phyloP scores from a whole-genome alignment of 192 early-diverging fungal species.

The Rhizophagus clarus region DNA sequence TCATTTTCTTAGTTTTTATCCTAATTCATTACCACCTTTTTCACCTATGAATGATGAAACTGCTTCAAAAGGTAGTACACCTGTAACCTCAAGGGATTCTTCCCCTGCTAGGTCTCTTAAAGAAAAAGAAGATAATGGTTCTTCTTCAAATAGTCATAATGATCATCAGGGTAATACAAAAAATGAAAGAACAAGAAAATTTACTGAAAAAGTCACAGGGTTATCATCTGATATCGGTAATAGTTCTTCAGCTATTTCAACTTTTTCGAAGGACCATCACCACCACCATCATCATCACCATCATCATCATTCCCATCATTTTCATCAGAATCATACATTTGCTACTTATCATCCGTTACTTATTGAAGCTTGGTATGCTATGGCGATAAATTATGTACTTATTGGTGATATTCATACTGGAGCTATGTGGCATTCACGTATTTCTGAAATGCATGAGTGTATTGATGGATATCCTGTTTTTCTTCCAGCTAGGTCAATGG shows the following conservation, averaged over 20 bases:
- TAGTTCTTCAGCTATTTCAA: neutral
- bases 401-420: constrained; percentile 17
- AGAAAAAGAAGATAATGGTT: neutral
- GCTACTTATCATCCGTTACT: constrained; percentile 27
- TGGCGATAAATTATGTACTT: constrained; percentile 22
- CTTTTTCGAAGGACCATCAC: neutral
- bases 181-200: neutral
- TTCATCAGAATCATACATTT: constrained; percentile 15
- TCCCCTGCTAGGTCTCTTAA: constrained; percentile 13
- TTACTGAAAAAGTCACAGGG: neutral
- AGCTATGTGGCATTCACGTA: constrained; percentile 25
- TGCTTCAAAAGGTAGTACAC: constrained; percentile 12
- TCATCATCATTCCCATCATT: constrained; percentile 21
- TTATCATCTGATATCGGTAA: neutral
- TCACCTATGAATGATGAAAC: neutral
- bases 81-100: constrained; percentile 13
- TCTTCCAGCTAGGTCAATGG: constrained; percentile 33
- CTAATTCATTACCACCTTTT: constrained; percentile 25
- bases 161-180: neutral
- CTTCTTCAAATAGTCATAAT: neutral
- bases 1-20: constrained; percentile 27
- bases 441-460: constrained; percentile 22
- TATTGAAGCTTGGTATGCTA: constrained; percentile 31
- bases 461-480: constrained; percentile 33
- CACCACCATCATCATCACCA: constrained; percentile 11